Base-by-base conservation (phyloP, 192 early-diverging fungal genomes). In the Coemansia erecta region DNA sequence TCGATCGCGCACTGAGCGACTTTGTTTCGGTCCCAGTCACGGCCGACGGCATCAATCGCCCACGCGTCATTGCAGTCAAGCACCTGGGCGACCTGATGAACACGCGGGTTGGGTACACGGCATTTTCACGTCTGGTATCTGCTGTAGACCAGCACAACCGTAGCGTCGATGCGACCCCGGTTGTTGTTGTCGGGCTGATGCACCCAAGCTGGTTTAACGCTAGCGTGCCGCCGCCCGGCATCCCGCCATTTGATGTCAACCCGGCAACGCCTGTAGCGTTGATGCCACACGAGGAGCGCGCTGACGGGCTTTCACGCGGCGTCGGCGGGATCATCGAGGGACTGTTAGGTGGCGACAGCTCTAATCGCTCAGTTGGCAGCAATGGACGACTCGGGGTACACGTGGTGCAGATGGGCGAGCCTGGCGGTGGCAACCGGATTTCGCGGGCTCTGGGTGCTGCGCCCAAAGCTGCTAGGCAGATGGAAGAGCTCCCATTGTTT, bases 71-170 rank as follows among this genome's bases (percentile, higher is more conserved):
- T 26, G 77, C 46, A 1, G 26, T 80, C 33, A 80, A 80, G 62
- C 72, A 80, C 33, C 19, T 80, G 63, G 77, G 72, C 40, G 77
- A 80, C 40, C 53, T 80, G 45, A 42, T 80, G 31, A 80, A 80
- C 56, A 80, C 77, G 8, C 77, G 72, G 0, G 63, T 80, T 9
- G 77, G 77, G 1, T 80, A 80, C 49, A 80, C 77, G 17, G 56
- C 74, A 43, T 73, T 80, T 23, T 60, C 77, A 14, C 66, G 77
- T 0, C 58, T 80, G 35, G 56, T 67, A 12, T 24, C 37, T 4
- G 67, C 59, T 3, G 61, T 53, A 9, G 18, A 50, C 9, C 56
- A 37, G 8, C 72, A 70, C 46, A 74, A 74, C 42, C 35, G 31
- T 40, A 56, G 18, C 14, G 18, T 41, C 5, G 41, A 46, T 18